These are phyloP conservation scores for Xylariales sp. DNA, from an alignment of 2,329 filamentous ascomycete genomes.

Conservation along the genomic window DNA sequence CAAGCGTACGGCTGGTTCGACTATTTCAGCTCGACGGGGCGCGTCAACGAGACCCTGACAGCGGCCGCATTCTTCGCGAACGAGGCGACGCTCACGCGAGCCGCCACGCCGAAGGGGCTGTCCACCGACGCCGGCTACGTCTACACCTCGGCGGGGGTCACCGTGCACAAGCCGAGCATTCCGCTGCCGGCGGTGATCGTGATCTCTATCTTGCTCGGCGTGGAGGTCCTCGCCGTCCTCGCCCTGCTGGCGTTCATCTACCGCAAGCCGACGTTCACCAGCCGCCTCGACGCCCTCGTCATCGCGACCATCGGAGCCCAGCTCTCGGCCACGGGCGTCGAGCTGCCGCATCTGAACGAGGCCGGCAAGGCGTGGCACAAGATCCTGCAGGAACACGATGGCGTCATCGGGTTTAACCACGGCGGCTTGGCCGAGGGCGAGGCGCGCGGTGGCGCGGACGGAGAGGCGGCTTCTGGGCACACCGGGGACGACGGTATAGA, in stretches of 20 bases:
- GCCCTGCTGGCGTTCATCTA: not conserved
- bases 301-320: conserved; percentile 15
- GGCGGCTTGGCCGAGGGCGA: conserved; percentile 3
- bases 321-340: not conserved
- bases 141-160: not conserved
- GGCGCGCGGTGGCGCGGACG: not conserved
- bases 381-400: not conserved
- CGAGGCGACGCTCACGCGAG: conserved; percentile 6
- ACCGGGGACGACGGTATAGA: not conserved
- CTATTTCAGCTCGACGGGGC: not conserved
- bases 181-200: not conserved
- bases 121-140: not conserved
- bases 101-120: not conserved
- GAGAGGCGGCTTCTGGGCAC: too few relatives aligned
- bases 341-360: conserved; percentile 4
- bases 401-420: conserved; percentile 12
- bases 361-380: not conserved
- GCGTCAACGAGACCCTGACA: not conserved
- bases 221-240: not conserved
- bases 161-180: conserved; percentile 1
- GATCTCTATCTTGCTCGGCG: not conserved
- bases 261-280: conserved; percentile 7
- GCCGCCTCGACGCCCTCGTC: conserved; percentile 5
- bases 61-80: conserved; percentile 3
- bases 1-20: not conserved